phyloP scores from a whole-genome alignment of 805 yeast species.

The Wickerhamomyces xylosicus region DNA sequence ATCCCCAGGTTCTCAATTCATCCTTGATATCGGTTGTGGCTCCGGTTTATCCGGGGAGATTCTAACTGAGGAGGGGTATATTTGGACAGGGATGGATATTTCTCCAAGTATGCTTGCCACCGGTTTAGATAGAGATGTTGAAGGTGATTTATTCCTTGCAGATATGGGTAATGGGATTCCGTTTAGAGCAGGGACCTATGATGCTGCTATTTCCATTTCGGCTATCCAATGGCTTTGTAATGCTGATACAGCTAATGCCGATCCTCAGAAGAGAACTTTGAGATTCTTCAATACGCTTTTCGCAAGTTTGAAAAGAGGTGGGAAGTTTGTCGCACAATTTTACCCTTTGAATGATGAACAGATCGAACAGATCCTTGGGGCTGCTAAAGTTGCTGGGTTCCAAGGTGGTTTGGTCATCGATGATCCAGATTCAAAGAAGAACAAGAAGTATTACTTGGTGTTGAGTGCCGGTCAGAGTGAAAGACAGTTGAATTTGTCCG shows the following conservation, averaged over 20 bases:
- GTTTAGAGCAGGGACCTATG: constrained; percentile 92
- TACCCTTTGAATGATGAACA: constrained; percentile 89
- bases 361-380: constrained; percentile 60
- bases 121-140: constrained; percentile 84
- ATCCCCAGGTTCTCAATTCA: constrained; percentile 47
- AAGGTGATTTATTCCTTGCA: constrained; percentile 83
- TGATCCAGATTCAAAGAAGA: constrained; percentile 85
- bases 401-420: constrained; percentile 93
- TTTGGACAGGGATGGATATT: constrained; percentile 95
- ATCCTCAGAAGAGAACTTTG: constrained; percentile 74
- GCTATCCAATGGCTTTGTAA: constrained; percentile 98
- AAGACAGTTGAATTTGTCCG: constrained; percentile 62
- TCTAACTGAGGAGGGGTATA: constrained; percentile 83
- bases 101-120: constrained; percentile 94
- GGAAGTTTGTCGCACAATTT: constrained; percentile 95
- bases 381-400: constrained; percentile 92
- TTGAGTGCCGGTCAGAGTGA: constrained; percentile 80
- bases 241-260: constrained; percentile 75
- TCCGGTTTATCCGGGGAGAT: constrained; percentile 95
- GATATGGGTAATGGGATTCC: constrained; percentile 95
- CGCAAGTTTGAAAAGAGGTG: constrained; percentile 83
- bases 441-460: constrained; percentile 84
- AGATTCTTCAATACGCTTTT: constrained; percentile 83
- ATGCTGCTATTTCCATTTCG: constrained; percentile 89
- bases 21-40: constrained; percentile 94